Evolutionary conservation across 345 rosid species (phyloP).

Genomic region (Syzygium jambos): DNA sequence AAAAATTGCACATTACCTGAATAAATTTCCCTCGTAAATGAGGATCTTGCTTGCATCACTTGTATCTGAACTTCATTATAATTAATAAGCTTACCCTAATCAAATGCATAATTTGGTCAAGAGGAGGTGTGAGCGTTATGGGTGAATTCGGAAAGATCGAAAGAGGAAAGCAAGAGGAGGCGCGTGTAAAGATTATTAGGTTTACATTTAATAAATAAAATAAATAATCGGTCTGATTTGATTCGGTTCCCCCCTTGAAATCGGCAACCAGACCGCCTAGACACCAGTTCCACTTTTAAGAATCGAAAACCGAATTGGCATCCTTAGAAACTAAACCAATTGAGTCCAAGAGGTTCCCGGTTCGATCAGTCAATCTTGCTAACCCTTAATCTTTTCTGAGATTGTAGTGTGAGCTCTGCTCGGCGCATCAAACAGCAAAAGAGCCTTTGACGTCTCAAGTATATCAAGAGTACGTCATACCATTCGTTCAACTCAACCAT

Average conservation of each 20-base stretch:
- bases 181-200: background rate
- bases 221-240: accelerated
- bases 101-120: background rate
- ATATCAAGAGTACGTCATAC: background rate
- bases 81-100: background rate
- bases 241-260: background rate
- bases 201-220: background rate
- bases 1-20: background rate
- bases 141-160: background rate
- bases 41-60: background rate
- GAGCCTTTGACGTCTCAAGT: background rate
- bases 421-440: background rate
- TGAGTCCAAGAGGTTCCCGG: accelerated
- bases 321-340: accelerated
- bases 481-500: background rate
- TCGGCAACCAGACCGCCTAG: accelerated
- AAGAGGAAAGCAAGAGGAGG: background rate
- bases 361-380: accelerated
- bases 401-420: background rate
- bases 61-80: accelerated
- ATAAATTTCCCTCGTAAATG: background rate
- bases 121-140: accelerated
- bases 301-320: accelerated
- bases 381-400: background rate
- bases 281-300: background rate